Conservation (phyloP, 2,329 filamentous ascomycete genomes). For the Botrytis byssoidea region DNA sequence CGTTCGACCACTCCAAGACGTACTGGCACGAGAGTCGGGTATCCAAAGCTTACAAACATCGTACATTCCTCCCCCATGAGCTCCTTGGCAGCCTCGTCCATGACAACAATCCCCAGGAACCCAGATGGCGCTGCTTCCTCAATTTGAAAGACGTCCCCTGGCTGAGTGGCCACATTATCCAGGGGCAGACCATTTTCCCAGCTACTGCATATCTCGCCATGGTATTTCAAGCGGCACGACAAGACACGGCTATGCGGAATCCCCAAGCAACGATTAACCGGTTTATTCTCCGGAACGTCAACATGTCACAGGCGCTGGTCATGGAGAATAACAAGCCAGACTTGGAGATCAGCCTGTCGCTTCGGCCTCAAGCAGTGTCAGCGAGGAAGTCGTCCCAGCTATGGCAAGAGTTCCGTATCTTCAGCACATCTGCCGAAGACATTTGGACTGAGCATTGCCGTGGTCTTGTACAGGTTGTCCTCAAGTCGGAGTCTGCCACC, state of each 20-base stretch:
- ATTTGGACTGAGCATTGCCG: constrained; percentile 51
- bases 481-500: too few relatives aligned
- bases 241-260: constrained; percentile 1
- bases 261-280: neutral
- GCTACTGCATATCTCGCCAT: constrained; percentile 37
- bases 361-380: constrained; percentile 46
- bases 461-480: constrained; percentile 35
- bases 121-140: constrained; percentile 3
- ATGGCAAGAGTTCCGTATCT: constrained; percentile 17
- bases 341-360: constrained; percentile 51
- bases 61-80: neutral
- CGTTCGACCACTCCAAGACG: constrained; percentile 52
- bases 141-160: neutral
- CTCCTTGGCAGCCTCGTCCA: neutral
- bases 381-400: constrained; percentile 25
- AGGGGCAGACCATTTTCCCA: constrained; percentile 40
- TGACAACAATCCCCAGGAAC: neutral
- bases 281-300: neutral
- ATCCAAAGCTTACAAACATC: constrained; percentile 41
- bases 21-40: constrained; percentile 55
- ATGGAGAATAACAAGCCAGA: constrained; percentile 37
- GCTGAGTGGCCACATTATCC: constrained; percentile 48
- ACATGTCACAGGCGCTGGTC: neutral
- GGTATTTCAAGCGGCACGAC: constrained; percentile 36
- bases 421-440: neutral